Conservation (phyloP, 805 yeast species). For the Candida pseudofarinosa region DNA sequence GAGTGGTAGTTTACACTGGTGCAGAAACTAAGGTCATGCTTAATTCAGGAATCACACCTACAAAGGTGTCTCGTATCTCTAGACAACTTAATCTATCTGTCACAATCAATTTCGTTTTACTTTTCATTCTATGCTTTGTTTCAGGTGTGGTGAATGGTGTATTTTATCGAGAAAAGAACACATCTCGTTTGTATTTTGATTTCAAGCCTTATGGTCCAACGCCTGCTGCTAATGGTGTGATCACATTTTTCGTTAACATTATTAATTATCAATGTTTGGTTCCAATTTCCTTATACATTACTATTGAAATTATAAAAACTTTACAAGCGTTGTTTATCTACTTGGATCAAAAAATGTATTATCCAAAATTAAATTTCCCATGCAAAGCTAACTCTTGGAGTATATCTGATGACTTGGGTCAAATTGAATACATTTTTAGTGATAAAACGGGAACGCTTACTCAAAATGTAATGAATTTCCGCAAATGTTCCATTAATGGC, state of each 20-base stretch:
- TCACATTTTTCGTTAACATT: slow-evolving; percentile 67
- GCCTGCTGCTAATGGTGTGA: slow-evolving; percentile 61
- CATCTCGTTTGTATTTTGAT: slow-evolving; percentile 56
- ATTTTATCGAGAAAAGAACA: slow-evolving; percentile 40
- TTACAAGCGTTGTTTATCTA: slow-evolving; percentile 72
- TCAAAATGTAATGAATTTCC: slow-evolving; percentile 79
- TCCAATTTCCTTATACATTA: slow-evolving; percentile 74
- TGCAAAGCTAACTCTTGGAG: slow-evolving; percentile 82
- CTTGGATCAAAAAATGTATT: slow-evolving; percentile 67
- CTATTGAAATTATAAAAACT: slow-evolving; percentile 76
- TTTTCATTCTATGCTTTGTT: slow-evolving; percentile 63
- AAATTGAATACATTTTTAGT: slow-evolving; percentile 75
- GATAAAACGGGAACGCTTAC: slow-evolving; percentile 85
- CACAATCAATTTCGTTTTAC: slow-evolving; percentile 53
- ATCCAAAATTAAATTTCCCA: slow-evolving; percentile 64
- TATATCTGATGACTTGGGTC: slow-evolving; percentile 80
- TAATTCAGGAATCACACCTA: slow-evolving; percentile 75
- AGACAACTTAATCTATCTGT: slow-evolving; percentile 66
- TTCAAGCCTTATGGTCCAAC: slow-evolving; percentile 55
- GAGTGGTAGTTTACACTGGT: slow-evolving; percentile 75
- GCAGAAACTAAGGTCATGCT: slow-evolving; percentile 71
- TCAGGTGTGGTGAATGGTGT: slow-evolving; percentile 71
- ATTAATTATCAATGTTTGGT: slow-evolving; percentile 74
- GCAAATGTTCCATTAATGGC: slow-evolving; percentile 68
- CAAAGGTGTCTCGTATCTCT: slow-evolving; percentile 62